phyloP scores from a whole-genome alignment of 208 protist genomes.

The Novymonas esmeraldas region DNA sequence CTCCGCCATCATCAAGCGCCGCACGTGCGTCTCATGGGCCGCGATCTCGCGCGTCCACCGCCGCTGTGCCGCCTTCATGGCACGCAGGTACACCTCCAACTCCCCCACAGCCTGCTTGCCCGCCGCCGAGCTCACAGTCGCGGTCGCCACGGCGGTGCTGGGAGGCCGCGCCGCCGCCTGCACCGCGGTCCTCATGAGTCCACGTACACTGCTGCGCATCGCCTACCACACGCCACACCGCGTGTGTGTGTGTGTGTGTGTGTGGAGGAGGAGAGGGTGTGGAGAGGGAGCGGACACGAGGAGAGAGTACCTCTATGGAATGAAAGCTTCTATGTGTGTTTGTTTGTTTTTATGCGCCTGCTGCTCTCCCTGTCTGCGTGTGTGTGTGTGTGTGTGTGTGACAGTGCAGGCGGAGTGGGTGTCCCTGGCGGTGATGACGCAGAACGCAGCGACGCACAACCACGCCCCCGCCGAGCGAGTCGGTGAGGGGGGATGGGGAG shows the following conservation, averaged over 20 bases:
- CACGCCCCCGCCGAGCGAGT: not conserved
- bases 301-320: not conserved
- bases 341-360: not conserved
- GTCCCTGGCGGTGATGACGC: too few species aligned
- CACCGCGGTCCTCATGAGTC: not conserved
- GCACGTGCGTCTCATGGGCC: constrained; percentile 66
- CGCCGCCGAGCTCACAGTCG: not conserved
- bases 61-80: constrained; percentile 56
- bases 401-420: too few species aligned
- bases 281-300: not conserved
- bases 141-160: not conserved
- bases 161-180: not conserved
- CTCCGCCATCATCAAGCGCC: constrained; percentile 78
- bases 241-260: not conserved
- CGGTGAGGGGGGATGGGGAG: too few species aligned
- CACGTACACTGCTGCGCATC: not conserved
- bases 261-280: not conserved
- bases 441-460: not conserved
- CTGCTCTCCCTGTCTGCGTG: too few species aligned
- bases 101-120: constrained; percentile 57
- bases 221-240: not conserved
- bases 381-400: too few species aligned
- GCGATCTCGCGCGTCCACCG: constrained; percentile 67
- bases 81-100: constrained; percentile 70
- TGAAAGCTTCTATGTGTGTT: not conserved